Base-by-base conservation (phyloP, 2,329 filamentous ascomycete species). In the Aspergillus sp. region DNA sequence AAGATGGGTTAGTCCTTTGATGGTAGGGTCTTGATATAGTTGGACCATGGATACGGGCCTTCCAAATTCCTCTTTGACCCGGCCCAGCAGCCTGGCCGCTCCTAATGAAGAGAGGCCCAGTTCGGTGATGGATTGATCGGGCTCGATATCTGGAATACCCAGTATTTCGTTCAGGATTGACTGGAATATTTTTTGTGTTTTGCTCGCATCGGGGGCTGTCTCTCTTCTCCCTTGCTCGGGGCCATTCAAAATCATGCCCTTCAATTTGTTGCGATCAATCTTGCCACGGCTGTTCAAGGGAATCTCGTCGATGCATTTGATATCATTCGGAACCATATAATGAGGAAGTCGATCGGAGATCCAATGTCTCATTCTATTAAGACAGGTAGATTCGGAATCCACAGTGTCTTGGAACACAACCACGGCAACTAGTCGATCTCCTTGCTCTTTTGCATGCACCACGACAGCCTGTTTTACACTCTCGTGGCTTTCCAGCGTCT, bases 401-500 rank as follows among this genome's bases (percentile, higher is more conserved):
- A 4, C 39, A 33, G 53, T 53, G 7, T 41, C 11, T 56, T 48
- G 3, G 47, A 43, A 6, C 48, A 46, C 2, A 52, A 51, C 11
- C 46, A 19, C 19, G 19, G 19, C 19, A 19, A 19, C 19, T 19
- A 19, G 4, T 19, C 19, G 19, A 19, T 19, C 19, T 19, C 19
- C 19, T 19, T 19, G 19, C 19, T 19, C 19, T 19, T 19, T 19
- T 19, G 19, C 19, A 19, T 19, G 19, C 19, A 19, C 2, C 19
- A 19, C 19, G 19, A 19, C 19, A 19, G 19, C 19, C 19, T 19
- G 19, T 19, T 19, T 19, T 4, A 19, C 19, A 19, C 4, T 19
- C 19, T 19, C 19, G 19, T 19, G 19, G 19, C 19, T 33, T 31
- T 50, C 19, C 37, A 57, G 39, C 61, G 90, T 82, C 33, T 74